Percentiles rank a stretch among this genome's conserved stretches.
phyloP scores from a whole-genome alignment of 768 basidiomycete species.

The Lactarius vividus region DNA sequence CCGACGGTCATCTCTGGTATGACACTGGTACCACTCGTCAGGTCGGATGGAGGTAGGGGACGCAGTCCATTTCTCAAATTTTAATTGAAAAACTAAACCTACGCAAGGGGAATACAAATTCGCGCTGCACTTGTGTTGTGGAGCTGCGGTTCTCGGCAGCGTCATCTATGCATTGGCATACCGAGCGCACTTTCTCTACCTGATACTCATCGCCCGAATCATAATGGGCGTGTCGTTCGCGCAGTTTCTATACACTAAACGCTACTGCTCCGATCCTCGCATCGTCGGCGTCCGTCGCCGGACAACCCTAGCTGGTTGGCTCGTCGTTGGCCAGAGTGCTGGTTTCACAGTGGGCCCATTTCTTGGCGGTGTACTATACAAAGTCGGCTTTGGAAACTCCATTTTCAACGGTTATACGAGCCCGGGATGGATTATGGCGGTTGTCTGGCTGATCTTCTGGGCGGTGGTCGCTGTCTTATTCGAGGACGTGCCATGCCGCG shows the following conservation, averaged over 20 bases:
- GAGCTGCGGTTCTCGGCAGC: constrained; percentile 51
- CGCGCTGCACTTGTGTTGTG: constrained; percentile 56
- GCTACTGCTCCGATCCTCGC: constrained; percentile 67
- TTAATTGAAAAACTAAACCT: not conserved
- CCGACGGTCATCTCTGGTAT: constrained; percentile 62
- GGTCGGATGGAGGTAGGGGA: constrained; percentile 50
- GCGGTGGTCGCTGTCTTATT: constrained; percentile 33
- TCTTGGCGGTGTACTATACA: constrained; percentile 59
- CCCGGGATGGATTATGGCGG: constrained; percentile 64
- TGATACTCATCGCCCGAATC: constrained; percentile 70
- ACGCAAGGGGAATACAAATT: constrained; percentile 50
- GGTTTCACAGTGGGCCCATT: constrained; percentile 66
- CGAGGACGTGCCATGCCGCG: constrained; percentile 35
- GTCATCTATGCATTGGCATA: constrained; percentile 63
- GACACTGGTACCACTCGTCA: constrained; percentile 53
- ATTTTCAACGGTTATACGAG: constrained; percentile 69
- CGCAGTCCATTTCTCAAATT: not conserved
- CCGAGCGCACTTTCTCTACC: constrained; percentile 55
- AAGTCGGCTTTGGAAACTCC: constrained; percentile 51
- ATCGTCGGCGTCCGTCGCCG: constrained; percentile 62
- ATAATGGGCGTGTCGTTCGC: constrained; percentile 60
- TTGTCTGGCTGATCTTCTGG: constrained; percentile 54
- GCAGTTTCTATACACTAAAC: constrained; percentile 65
- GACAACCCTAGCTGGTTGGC: constrained; percentile 59
- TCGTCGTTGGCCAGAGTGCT: constrained; percentile 59